Evolutionary conservation across 768 basidiomycete species (phyloP), one percentile per base, ranked within the genome.

Genomic region (Suillus clintonianus): DNA sequence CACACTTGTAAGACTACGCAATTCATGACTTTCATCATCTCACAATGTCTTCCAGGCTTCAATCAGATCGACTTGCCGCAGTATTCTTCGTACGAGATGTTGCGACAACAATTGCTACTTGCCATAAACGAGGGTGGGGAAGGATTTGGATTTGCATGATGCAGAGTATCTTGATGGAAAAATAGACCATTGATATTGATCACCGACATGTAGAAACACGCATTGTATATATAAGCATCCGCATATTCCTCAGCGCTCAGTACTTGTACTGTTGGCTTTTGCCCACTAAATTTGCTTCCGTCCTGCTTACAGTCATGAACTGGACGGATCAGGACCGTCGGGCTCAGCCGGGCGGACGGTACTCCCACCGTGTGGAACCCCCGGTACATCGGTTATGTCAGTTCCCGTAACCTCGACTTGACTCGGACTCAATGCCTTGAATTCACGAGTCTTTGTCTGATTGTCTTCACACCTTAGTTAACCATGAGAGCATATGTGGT

Each of bases 111-210:
- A 74, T 76, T 99, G 42, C 77, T 96, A 61, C 82, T 97, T 66
- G 94, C 97, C 41, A 97, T 99, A 72, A 95, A 92, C 70, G 97
- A 99, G 76, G 96, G 95, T 58, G 94, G 93, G 24, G 94, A 96
- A 80, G 94, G 94, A 50, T 99, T 99, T 76, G 97, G 94, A 59
- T 96, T 96, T 76, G 85, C 84, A 67, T 87, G 72, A 56, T 71
- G 56, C 43, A 58, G 51, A 63, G 58, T 37, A 36, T 34, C 51
- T 37, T 32, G 32, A 32, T 51, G 42, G n/a, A 39, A n/a, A 2
- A 61, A 51, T 54, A 59, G 34, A 62, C n/a, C 32, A 63, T 62
- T 34, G 68, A 73, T 67, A 74, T 42, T 42, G 56, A 69, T 62
- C 10, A 43, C 54, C 27, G 47, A 63, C 64, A 69, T 75, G 69